These are phyloP conservation scores for Pyrenophora teres DNA, from an alignment of 2,329 filamentous ascomycete genomes.

Conservation along the genomic window DNA sequence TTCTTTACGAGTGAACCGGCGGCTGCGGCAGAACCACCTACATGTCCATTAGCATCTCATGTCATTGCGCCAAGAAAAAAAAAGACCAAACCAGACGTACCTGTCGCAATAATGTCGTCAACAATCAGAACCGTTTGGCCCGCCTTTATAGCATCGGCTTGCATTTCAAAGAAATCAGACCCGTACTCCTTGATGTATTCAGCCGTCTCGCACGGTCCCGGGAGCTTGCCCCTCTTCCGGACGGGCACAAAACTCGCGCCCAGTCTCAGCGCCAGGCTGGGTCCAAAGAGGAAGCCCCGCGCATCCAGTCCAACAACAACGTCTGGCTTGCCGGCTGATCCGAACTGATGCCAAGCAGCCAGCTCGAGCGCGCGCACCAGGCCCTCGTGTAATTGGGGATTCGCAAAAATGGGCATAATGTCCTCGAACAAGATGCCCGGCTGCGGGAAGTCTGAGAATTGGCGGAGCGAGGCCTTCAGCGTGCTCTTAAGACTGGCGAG, in stretches of 20 bases:
- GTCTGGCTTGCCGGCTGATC: conserved; percentile 66
- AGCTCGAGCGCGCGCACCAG: conserved; percentile 86
- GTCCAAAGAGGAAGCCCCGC: conserved; percentile 93
- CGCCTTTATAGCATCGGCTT: conserved; percentile 78
- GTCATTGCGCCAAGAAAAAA: background rate
- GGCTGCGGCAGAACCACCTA: conserved; percentile 88
- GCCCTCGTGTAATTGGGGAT: conserved; percentile 71
- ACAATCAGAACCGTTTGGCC: conserved; percentile 92
- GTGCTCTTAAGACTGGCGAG: conserved; percentile 63
- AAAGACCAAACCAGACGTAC: conserved; percentile 64
- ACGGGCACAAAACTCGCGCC: conserved; percentile 90
- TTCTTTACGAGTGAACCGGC: conserved; percentile 85
- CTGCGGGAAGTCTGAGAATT: conserved; percentile 89
- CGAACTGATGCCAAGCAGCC: conserved; percentile 70
- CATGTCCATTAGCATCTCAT: conserved; percentile 11
- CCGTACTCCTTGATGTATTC: conserved; percentile 96
- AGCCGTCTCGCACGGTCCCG: conserved; percentile 83
- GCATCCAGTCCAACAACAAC: conserved; percentile 93
- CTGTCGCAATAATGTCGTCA: conserved; percentile 98
- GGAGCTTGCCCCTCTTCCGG: conserved; percentile 93
- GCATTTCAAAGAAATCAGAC: conserved; percentile 94
- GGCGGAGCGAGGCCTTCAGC: conserved; percentile 74
- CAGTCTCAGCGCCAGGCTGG: conserved; percentile 80
- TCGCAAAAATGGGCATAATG: conserved; percentile 93
- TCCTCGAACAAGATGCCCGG: conserved; percentile 96